These are phyloP conservation scores for Pelargonium fulgidum DNA, from an alignment of 441 rosid genomes.

Conservation along the genomic window DNA sequence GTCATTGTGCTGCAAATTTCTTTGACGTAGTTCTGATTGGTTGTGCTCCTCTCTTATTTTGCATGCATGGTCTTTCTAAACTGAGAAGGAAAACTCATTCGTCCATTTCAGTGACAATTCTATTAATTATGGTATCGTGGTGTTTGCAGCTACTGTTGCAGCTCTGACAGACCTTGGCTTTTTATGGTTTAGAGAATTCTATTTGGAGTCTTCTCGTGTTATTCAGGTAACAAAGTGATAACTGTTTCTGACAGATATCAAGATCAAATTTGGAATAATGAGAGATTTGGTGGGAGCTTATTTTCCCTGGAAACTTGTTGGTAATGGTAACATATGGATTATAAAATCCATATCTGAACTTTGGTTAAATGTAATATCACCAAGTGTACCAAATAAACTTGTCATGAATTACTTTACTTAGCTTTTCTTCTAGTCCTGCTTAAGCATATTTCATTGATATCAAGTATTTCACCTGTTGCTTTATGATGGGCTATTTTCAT, in stretches of 20 bases:
- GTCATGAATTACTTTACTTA: not conserved
- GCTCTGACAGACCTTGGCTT: constrained; percentile 95
- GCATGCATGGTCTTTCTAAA: not conserved
- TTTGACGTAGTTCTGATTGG: not conserved
- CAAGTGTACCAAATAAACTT: not conserved
- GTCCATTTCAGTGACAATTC: constrained; percentile 7
- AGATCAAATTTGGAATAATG: constrained; percentile 11
- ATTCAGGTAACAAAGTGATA: constrained; percentile 64
- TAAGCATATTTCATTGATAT: not conserved
- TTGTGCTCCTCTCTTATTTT: not conserved
- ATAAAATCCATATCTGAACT: not conserved
- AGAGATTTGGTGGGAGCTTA: not conserved
- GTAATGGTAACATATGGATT: not conserved
- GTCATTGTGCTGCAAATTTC: not conserved
- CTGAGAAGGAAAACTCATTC: constrained; percentile 7
- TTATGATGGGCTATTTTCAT: not conserved
- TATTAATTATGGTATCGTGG: constrained; percentile 25
- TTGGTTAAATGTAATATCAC: not conserved
- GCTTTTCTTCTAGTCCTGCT: not conserved
- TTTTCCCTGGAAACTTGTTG: constrained; percentile 11
- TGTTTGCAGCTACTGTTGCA: constrained; percentile 69
- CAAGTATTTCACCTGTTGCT: not conserved
- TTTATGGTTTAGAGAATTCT: constrained; percentile 98
- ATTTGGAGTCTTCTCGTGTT: constrained; percentile 98
- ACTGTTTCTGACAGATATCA: constrained; percentile 13